Percentiles rank a stretch among this genome's conserved stretches.
phyloP scores from a whole-genome alignment of 2,329 filamentous ascomycete species.

The Celoporthe dispersa region DNA sequence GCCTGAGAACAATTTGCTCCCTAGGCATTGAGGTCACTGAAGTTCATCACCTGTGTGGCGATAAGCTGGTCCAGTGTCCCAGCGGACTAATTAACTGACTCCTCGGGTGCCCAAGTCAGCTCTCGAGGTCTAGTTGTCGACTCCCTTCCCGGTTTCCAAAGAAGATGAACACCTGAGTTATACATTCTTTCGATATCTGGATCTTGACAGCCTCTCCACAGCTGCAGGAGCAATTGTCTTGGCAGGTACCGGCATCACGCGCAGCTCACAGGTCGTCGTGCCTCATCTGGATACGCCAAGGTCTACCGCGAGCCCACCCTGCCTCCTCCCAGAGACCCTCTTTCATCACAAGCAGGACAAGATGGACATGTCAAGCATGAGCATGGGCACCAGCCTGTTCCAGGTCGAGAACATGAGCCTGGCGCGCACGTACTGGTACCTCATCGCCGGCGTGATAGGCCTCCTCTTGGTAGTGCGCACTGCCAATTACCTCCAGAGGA shows the following conservation, averaged over 20 bases:
- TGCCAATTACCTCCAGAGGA: conserved; percentile 49
- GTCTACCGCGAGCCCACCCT: neutral
- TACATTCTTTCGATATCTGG: neutral
- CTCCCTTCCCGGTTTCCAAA: neutral
- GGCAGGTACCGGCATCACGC: conserved; percentile 14
- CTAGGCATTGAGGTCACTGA: neutral
- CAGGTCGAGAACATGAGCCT: conserved; percentile 53
- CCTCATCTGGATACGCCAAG: neutral
- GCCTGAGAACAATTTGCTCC: neutral
- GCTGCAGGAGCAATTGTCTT: conserved; percentile 9
- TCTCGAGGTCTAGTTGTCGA: conserved; percentile 7
- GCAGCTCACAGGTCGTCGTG: neutral
- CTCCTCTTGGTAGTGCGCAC: conserved; percentile 46
- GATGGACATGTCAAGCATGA: conserved; percentile 40
- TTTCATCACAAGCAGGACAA: conserved; percentile 21
- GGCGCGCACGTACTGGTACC: conserved; percentile 63
- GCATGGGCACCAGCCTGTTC: conserved; percentile 47
- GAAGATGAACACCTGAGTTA: neutral
- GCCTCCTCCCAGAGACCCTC: neutral
- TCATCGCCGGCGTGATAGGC: conserved; percentile 54
- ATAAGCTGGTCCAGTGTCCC: neutral
- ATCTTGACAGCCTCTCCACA: neutral
- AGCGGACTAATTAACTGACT: neutral
- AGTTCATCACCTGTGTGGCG: neutral
- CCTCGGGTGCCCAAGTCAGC: neutral